Evolutionary conservation across 257 asterid species (phyloP), one percentile per base, ranked within the genome.

Genomic region (Solanum virginianum): DNA sequence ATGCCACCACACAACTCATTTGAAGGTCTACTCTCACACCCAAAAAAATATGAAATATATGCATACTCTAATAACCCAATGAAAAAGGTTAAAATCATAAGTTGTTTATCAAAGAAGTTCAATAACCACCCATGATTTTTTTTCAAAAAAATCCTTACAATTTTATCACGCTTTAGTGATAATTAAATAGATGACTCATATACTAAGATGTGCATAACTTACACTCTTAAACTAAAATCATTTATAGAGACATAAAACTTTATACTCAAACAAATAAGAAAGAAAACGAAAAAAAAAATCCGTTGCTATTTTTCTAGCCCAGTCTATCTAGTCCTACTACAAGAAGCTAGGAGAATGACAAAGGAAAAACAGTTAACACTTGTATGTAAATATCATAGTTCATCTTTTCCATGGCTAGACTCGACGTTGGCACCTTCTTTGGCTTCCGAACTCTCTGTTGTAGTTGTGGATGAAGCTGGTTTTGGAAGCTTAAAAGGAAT

Each of bases 401-500:
- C 98, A 85, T 96, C 99, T 87, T 94, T 95, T 85, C 36, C 88
- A 36, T 89, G 91, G 15, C 66, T 85, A 10, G 62, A n/a, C 84
- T 88, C 80, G 88, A 86, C 85, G 56, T 85, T 70, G 17, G 39
- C 55, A 18, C 10, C 55, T 86, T 90, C 89, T 85, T 87, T 80
- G 80, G 83, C 75, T 26, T 87, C 88, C 43, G 93, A 84, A 71
- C 84, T 88, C 69, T 86, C 89, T 0, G 92, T 14, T 2, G 85
- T 43, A 8, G 95, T 81, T 83, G 90, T 81, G 75, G 89, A 63
- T 1, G 91, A 86, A 84, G 80, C 86, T 60, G 94, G 92, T 80
- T 95, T 93, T 86, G 89, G 93, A 60, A 95, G 97, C 94, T 94
- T 95, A 90, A 95, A 94, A 47, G 98, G 98, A 85, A 95, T 90